phyloP scores from a whole-genome alignment of 1,139 yeast genomes.

The Yamadazyma dendronema region DNA sequence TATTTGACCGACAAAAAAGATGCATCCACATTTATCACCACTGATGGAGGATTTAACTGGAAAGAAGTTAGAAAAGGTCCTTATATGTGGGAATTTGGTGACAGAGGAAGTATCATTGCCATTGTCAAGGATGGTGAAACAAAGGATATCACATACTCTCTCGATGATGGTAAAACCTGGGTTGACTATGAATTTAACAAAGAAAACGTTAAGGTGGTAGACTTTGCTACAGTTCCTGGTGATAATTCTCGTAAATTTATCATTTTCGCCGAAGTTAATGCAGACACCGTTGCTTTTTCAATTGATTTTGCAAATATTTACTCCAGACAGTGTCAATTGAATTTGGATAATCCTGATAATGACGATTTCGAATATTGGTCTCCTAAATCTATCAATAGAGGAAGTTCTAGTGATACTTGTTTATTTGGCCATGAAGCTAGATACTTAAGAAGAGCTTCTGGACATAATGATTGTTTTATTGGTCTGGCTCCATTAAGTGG shows the following conservation, averaged over 20 bases:
- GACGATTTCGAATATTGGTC: constrained; percentile 86
- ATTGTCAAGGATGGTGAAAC: constrained; percentile 63
- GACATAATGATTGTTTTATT: constrained; percentile 68
- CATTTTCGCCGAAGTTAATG: constrained; percentile 24
- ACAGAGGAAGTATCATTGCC: constrained; percentile 83
- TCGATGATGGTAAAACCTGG: constrained; percentile 85
- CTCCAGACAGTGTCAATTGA: constrained; percentile 67
- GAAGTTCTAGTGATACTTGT: constrained; percentile 50
- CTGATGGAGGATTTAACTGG: constrained; percentile 93
- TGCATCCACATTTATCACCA: constrained; percentile 70
- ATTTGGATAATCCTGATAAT: constrained; percentile 52
- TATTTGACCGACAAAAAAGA: constrained; percentile 46
- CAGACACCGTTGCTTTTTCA: constrained; percentile 38
- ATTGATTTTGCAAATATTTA: constrained; percentile 73
- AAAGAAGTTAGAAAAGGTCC: constrained; percentile 70
- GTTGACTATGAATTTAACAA: constrained; percentile 60
- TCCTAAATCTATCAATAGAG: constrained; percentile 65
- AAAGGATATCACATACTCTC: constrained; percentile 58
- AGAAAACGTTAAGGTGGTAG: constrained; percentile 55
- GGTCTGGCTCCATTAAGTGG: constrained; percentile 72
- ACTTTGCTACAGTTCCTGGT: constrained; percentile 86
- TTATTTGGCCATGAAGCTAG: constrained; percentile 85
- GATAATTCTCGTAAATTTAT: constrained; percentile 79
- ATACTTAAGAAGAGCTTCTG: constrained; percentile 69
- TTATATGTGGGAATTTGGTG: constrained; percentile 94